These are phyloP conservation scores for Starmerella kuoi DNA, from an alignment of 805 yeast genomes.

Conservation along the genomic window DNA sequence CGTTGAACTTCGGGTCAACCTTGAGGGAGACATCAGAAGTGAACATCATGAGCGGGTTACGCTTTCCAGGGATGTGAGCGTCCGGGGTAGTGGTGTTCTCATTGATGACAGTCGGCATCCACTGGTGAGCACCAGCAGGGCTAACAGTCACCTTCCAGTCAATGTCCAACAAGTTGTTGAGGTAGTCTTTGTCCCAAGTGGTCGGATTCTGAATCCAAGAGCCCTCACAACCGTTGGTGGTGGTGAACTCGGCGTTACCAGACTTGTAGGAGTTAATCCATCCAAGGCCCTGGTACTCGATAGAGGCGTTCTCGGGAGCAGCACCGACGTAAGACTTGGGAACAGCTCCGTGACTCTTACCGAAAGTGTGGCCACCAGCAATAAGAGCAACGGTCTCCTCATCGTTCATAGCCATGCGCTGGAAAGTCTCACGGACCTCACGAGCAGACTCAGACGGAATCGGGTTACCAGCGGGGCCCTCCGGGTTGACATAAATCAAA, in stretches of 20 bases:
- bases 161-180: slow-evolving; percentile 12
- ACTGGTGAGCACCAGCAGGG: slow-evolving; percentile 19
- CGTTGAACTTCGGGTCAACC: slow-evolving; percentile 16
- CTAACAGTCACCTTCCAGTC: slow-evolving; percentile 12
- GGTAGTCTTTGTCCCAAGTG: slow-evolving; percentile 12
- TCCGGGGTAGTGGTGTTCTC: slow-evolving; percentile 15
- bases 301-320: slow-evolving; percentile 15
- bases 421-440: slow-evolving; percentile 18
- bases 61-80: slow-evolving; percentile 13
- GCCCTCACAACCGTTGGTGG: slow-evolving; percentile 19
- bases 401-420: slow-evolving; percentile 20
- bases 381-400: slow-evolving; percentile 20
- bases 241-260: slow-evolving; percentile 19
- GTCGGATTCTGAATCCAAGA: slow-evolving; percentile 17
- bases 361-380: slow-evolving; percentile 21
- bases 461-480: slow-evolving; percentile 18
- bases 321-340: slow-evolving; percentile 12
- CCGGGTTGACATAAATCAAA: slow-evolving; percentile 21
- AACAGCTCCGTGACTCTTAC: slow-evolving; percentile 19
- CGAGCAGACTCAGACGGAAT: slow-evolving; percentile 15
- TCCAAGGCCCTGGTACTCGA: slow-evolving; percentile 19
- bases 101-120: slow-evolving; percentile 10
- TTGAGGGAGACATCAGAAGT: slow-evolving; percentile 19
- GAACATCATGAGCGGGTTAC: slow-evolving; percentile 18
- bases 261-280: slow-evolving; percentile 16